Percentiles rank a stretch among this genome's conserved stretches.
Conservation (phyloP, 768 basidiomycete genomes). For the Trametes meyenii region DNA sequence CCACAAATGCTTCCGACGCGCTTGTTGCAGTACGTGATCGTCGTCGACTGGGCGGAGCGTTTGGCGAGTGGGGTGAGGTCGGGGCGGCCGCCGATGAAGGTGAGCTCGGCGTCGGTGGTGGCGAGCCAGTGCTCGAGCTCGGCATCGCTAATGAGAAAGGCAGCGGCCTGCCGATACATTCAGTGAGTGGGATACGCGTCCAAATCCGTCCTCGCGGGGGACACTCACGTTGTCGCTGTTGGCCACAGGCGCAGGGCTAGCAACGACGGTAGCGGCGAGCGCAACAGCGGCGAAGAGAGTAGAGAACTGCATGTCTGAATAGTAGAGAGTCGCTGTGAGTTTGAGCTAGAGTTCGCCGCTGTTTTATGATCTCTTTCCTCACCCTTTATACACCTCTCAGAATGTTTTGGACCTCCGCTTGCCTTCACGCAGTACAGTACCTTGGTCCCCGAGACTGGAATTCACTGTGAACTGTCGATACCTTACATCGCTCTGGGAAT, state of each 20-base stretch:
- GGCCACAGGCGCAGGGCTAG: neutral
- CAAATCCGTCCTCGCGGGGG: neutral
- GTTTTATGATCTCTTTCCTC: neutral
- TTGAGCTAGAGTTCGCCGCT: neutral
- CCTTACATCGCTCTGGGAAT: too few species aligned
- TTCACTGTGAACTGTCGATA: too few species aligned
- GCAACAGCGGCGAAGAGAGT: neutral
- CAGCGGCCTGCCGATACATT: neutral
- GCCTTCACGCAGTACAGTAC: too few species aligned
- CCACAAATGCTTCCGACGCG: conserved; percentile 32
- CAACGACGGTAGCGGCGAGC: conserved; percentile 1
- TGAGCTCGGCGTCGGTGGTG: conserved; percentile 29
- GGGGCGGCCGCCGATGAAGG: conserved; percentile 30
- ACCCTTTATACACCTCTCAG: neutral
- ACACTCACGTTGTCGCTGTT: neutral
- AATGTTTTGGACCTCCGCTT: too few species aligned
- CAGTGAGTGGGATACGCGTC: neutral
- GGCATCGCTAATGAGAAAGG: conserved; percentile 6
- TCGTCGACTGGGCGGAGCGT: conserved; percentile 28
- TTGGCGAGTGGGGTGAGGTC: conserved; percentile 17
- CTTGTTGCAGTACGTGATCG: conserved; percentile 36
- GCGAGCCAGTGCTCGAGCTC: conserved; percentile 19
- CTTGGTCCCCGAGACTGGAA: too few species aligned
- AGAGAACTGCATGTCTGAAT: neutral
- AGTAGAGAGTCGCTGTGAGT: neutral